Evolutionary conservation across 768 basidiomycete species (phyloP).

Genomic region (Dictyophora rubrovolvata): DNA sequence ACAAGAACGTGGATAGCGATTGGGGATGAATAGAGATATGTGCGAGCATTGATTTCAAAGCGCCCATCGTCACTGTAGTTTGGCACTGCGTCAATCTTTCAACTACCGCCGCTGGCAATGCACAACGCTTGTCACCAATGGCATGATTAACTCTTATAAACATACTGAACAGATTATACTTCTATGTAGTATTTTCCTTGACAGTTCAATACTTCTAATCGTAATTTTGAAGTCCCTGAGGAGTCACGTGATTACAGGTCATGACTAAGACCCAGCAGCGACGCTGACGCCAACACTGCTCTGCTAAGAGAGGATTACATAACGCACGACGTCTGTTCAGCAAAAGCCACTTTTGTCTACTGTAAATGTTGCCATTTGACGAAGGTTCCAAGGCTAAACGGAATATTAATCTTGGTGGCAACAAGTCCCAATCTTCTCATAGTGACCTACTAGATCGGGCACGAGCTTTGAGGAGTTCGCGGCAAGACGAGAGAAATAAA

Average conservation of each 20-base stretch:
- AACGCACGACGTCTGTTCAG: no score
- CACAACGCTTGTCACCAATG: no score
- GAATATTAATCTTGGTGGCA: constrained; percentile 70
- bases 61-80: neutral
- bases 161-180: no score
- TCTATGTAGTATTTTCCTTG: no score
- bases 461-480: constrained; percentile 47
- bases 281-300: neutral
- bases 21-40: neutral
- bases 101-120: no score
- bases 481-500: constrained; percentile 42
- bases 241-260: no score
- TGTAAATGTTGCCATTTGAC: constrained; percentile 3
- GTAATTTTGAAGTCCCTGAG: no score
- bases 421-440: constrained; percentile 39
- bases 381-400: constrained; percentile 20
- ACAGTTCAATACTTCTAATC: neutral
- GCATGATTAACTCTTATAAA: no score
- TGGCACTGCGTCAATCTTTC: no score
- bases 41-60: neutral
- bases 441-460: constrained; percentile 52
- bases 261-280: neutral
- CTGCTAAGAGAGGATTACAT: no score
- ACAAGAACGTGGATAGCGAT: neutral
- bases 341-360: no score